phyloP scores from a whole-genome alignment of 345 rosid genomes.

The Populus davidiana region DNA sequence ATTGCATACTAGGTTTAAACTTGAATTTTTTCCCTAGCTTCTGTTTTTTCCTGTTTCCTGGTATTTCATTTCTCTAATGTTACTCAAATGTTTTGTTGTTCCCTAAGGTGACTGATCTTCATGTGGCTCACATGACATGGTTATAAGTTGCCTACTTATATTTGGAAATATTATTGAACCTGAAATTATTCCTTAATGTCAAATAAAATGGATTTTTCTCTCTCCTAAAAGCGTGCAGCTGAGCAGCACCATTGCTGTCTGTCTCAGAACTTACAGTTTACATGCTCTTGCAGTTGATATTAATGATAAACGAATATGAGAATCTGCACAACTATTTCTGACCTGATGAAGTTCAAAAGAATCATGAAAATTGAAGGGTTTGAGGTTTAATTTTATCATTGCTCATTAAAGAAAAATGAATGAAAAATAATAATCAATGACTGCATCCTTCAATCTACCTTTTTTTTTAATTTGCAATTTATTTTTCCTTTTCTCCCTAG shows the following conservation, averaged over 20 bases:
- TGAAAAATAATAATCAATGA: not conserved
- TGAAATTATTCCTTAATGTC: not conserved
- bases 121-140: not conserved
- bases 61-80: not conserved
- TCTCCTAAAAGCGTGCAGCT: not conserved
- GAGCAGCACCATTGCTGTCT: not conserved
- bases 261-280: no score
- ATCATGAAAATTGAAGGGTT: not conserved
- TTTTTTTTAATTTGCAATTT: not conserved
- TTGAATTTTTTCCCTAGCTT: not conserved
- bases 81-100: no score
- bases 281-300: not conserved
- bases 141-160: not conserved
- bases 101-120: not conserved
- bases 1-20: not conserved
- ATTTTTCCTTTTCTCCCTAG: not conserved
- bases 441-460: not conserved
- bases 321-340: not conserved
- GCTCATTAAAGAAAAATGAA: not conserved
- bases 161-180: not conserved
- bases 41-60: not conserved
- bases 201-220: not conserved
- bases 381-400: not conserved
- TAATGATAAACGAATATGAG: not conserved
- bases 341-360: not conserved